Conservation (phyloP, 495 filamentous ascomycete species). For the Emericellopsis terricola region DNA sequence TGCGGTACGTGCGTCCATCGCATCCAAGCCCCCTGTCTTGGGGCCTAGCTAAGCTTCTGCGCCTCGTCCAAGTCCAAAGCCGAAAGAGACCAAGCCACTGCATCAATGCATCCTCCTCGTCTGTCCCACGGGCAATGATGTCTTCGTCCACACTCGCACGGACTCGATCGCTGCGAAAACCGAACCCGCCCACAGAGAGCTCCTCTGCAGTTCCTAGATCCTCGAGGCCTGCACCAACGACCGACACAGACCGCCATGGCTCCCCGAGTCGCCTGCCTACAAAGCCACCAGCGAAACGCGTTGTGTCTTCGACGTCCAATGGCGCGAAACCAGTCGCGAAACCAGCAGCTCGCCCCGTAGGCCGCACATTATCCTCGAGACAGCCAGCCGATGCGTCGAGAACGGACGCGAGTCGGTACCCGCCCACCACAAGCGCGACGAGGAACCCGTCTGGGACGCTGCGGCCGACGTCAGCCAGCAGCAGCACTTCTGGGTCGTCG, state of each 20-base stretch:
- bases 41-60: no score
- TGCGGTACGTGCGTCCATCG: no score
- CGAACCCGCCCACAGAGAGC: slow-evolving; percentile 7
- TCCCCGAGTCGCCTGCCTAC: slow-evolving; percentile 31
- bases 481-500: slow-evolving; percentile 8
- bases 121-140: no score
- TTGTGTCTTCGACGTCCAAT: slow-evolving; percentile 8
- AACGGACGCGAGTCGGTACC: slow-evolving; percentile 1
- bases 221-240: slow-evolving; percentile 4
- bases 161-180: slow-evolving; percentile 26
- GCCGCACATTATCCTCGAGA: slow-evolving; percentile 1
- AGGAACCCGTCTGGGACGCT: background rate
- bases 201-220: slow-evolving; percentile 4
- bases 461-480: slow-evolving; percentile 5
- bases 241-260: slow-evolving; percentile 6
- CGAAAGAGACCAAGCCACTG: no score
- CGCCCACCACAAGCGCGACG: slow-evolving; percentile 2
- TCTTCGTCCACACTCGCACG: slow-evolving; percentile 20
- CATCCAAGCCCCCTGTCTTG: no score
- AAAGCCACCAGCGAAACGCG: slow-evolving; percentile 15
- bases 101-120: no score
- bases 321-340: slow-evolving; percentile 5
- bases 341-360: slow-evolving; percentile 5
- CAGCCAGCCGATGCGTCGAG: slow-evolving; percentile 1
- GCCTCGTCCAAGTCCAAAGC: no score